Evolutionary conservation across 73 alveolate species (phyloP).

Genomic region (Tetrahymena malaccensis): DNA sequence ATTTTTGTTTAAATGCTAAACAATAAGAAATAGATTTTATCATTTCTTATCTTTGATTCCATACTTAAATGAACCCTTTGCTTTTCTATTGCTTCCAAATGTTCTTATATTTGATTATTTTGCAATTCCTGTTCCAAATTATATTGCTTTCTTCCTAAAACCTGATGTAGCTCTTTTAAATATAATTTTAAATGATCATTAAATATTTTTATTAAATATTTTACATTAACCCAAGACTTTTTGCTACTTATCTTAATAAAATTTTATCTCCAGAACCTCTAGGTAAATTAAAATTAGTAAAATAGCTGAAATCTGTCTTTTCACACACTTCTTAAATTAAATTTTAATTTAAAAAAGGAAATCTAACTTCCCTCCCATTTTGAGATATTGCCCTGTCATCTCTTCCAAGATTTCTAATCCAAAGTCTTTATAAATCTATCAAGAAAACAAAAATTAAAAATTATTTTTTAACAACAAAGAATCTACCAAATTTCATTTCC

Average conservation of each 20-base stretch:
- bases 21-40: neutral
- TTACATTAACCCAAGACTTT: conserved; percentile 32
- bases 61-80: conserved; percentile 62
- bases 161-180: neutral
- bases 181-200: neutral
- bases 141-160: conserved; percentile 54
- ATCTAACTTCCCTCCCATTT: conserved; percentile 83
- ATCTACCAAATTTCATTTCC: conserved; percentile 58
- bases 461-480: neutral
- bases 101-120: conserved; percentile 52
- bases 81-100: conserved; percentile 71
- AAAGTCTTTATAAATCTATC: conserved; percentile 81
- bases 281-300: conserved; percentile 36
- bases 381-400: conserved; percentile 88
- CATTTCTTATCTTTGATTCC: conserved; percentile 2
- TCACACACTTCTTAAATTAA: conserved; percentile 40
- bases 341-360: conserved; percentile 80
- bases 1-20: no score
- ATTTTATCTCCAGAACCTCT: conserved; percentile 60
- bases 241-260: conserved; percentile 51
- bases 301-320: conserved; percentile 13
- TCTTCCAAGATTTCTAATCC: conserved; percentile 93
- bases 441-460: neutral
- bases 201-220: conserved; percentile 1
- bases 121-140: conserved; percentile 72